Percentiles rank a stretch among this genome's conserved stretches.
phyloP scores from a whole-genome alignment of 2,329 filamentous ascomycete species.

The Colletotrichum tropicale region DNA sequence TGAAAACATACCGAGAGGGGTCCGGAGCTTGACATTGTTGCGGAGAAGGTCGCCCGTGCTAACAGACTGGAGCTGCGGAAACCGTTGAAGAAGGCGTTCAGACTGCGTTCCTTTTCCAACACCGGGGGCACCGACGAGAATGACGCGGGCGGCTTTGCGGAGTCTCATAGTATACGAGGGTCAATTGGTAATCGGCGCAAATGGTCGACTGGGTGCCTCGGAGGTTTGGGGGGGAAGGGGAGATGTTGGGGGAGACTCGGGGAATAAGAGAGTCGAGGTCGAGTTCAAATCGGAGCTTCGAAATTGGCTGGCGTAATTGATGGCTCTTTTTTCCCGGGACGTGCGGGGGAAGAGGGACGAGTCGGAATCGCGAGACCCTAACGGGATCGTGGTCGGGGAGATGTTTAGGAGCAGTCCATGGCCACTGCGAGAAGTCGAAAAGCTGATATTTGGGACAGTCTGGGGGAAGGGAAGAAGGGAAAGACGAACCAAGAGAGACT shows the following conservation, averaged over 20 bases:
- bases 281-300: background rate
- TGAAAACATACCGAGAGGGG: conserved; percentile 73
- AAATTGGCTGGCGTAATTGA: conserved; percentile 5
- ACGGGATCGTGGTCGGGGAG: conserved; percentile 11
- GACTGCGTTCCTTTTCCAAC: conserved; percentile 98
- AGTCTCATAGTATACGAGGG: conserved; percentile 60
- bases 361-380: conserved; percentile 20
- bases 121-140: conserved; percentile 93
- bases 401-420: conserved; percentile 16
- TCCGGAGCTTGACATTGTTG: conserved; percentile 88
- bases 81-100: conserved; percentile 83
- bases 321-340: conserved; percentile 3
- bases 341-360: conserved; percentile 14
- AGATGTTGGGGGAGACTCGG: background rate
- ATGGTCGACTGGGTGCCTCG: background rate
- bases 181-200: conserved; percentile 7
- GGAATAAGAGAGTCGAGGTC: background rate
- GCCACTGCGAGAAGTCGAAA: background rate
- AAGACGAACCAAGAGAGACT: background rate
- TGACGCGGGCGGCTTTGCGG: conserved; percentile 84
- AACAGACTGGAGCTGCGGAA: conserved; percentile 87
- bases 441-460: background rate
- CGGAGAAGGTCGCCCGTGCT: conserved; percentile 93
- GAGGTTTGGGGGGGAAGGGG: background rate
- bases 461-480: background rate